These are phyloP conservation scores for Alternaria consortialis DNA, from an alignment of 2,329 filamentous ascomycete species.

Conservation along the genomic window DNA sequence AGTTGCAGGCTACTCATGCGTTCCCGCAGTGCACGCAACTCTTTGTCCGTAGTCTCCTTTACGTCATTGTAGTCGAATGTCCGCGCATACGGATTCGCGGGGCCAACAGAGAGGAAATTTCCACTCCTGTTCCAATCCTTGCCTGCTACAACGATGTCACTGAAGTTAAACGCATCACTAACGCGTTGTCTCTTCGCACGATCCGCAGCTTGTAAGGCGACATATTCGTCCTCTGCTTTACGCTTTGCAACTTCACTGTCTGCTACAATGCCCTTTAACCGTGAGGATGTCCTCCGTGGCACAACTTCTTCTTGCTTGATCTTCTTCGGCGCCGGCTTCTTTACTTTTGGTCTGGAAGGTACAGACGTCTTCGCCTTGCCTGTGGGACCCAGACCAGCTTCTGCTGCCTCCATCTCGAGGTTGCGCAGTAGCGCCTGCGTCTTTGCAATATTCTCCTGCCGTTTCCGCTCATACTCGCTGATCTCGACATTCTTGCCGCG, in stretches of 20 bases:
- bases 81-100: constrained; percentile 79
- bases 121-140: constrained; percentile 75
- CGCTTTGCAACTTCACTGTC: constrained; percentile 74
- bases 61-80: constrained; percentile 90
- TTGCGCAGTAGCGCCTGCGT: constrained; percentile 85
- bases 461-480: constrained; percentile 86
- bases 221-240: constrained; percentile 72
- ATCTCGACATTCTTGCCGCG: constrained; percentile 62
- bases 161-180: constrained; percentile 74
- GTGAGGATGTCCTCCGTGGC: constrained; percentile 69
- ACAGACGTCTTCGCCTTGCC: constrained; percentile 60
- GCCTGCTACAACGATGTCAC: constrained; percentile 81
- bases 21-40: constrained; percentile 75
- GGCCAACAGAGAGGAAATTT: constrained; percentile 72
- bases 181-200: constrained; percentile 70
- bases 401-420: constrained; percentile 71
- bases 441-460: constrained; percentile 85
- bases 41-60: constrained; percentile 78
- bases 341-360: constrained; percentile 55
- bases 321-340: constrained; percentile 52
- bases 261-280: constrained; percentile 69
- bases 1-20: constrained; percentile 80
- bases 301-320: constrained; percentile 68
- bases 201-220: constrained; percentile 65
- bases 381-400: constrained; percentile 72